Evolutionary conservation across 23 red algal species (phyloP).

Genomic region (Cyanidiococcus yangmingshanensis): DNA sequence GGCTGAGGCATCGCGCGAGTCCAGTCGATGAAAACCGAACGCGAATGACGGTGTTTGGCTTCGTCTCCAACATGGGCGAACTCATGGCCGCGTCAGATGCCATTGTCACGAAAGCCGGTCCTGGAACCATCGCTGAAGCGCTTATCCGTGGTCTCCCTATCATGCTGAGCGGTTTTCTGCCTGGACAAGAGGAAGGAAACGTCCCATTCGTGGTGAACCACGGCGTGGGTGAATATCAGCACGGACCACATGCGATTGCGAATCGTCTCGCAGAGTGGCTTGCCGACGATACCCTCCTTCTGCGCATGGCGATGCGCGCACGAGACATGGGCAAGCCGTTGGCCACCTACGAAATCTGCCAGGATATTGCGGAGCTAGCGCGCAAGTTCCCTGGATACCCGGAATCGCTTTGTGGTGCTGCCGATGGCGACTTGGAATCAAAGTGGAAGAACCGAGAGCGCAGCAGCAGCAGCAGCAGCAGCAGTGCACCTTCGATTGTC

Average conservation of each 20-base stretch:
- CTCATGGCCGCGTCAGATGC: slow-evolving; percentile 83
- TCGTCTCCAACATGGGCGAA: slow-evolving; percentile 89
- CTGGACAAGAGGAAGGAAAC: slow-evolving; percentile 95
- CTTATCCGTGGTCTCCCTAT: slow-evolving; percentile 76
- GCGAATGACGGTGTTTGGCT: slow-evolving; percentile 38
- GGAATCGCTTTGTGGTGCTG: background rate
- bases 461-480: background rate
- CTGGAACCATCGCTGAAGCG: slow-evolving; percentile 96
- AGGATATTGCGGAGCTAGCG: slow-evolving; percentile 53
- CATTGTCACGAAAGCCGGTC: slow-evolving; percentile 84
- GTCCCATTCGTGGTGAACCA: slow-evolving; percentile 66
- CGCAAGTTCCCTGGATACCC: background rate
- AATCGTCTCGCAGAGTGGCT: slow-evolving; percentile 42
- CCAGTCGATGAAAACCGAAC: background rate
- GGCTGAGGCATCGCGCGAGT: background rate
- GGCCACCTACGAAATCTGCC: slow-evolving; percentile 66
- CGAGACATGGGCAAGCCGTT: slow-evolving; percentile 42
- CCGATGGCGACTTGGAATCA: background rate
- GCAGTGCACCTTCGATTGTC: too few species aligned
- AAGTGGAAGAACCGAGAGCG: background rate
- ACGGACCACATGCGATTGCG: slow-evolving; percentile 49
- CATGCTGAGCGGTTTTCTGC: slow-evolving; percentile 69
- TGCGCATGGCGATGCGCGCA: slow-evolving; percentile 38
- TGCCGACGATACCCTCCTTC: slow-evolving; percentile 35
- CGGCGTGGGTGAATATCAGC: slow-evolving; percentile 57